Evolutionary conservation across 257 asterid genomes (phyloP).

Genomic region (Solanum dulcamara): DNA sequence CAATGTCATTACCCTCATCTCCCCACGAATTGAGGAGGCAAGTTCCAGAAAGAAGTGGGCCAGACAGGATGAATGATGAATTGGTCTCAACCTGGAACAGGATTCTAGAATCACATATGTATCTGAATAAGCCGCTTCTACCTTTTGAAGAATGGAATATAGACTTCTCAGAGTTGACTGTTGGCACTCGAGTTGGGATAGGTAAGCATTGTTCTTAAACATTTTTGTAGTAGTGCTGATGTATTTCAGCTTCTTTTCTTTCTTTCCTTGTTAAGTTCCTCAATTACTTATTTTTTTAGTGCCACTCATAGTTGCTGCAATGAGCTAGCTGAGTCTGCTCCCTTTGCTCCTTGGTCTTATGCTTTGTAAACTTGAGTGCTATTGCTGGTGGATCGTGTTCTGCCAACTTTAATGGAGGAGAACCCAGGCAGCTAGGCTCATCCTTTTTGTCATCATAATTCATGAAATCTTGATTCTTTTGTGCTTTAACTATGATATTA

Average conservation of each 20-base stretch:
- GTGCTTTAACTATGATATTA: not conserved
- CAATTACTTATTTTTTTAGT: not conserved
- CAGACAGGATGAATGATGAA: conserved; percentile 37
- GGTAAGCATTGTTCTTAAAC: conserved; percentile 36
- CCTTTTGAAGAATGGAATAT: conserved; percentile 93
- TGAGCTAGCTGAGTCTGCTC: not conserved
- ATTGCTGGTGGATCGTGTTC: not conserved
- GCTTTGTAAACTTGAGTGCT: not conserved
- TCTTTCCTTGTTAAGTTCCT: not conserved
- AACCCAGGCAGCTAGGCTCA: not conserved
- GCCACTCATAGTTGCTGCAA: not conserved
- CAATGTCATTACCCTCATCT: conserved; percentile 88
- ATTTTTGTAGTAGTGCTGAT: not conserved
- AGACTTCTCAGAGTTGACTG: conserved; percentile 76
- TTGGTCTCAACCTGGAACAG: conserved; percentile 78
- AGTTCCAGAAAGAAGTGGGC: conserved; percentile 23
- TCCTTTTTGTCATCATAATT: not conserved
- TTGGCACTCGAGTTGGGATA: conserved; percentile 93
- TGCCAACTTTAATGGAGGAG: not conserved
- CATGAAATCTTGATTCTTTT: not conserved
- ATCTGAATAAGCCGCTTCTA: conserved; percentile 67
- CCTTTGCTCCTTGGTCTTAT: not conserved
- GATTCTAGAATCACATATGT: conserved; percentile 64
- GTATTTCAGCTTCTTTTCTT: not conserved
- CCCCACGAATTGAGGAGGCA: conserved; percentile 72